Evolutionary conservation across 1,284 basidiomycete species (phyloP), one percentile per base, ranked within the genome.

Genomic region (Ustilago sp.): DNA sequence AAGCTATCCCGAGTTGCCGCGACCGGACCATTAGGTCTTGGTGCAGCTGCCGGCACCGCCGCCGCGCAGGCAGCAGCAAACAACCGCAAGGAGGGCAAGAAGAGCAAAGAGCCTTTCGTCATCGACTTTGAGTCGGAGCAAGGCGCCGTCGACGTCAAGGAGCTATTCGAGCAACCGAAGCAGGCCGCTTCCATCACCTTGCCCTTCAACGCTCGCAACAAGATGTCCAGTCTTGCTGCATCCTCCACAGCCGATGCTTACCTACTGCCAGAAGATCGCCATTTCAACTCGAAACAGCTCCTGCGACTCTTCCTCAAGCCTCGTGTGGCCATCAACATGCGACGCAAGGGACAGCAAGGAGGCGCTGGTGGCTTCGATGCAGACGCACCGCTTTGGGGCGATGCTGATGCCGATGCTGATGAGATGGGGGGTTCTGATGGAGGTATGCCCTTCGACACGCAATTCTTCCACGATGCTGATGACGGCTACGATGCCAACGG

Each of bases 401-500:
- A 93, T 79, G 93, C 93, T 17, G 94, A 94, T 7, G 68, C 41
- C 36, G 75, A 73, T 50, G 75, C 59, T 19, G 62, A 59, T n/a
- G 73, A 68, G 12, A 35, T 48, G 36, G 70, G 45, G 9, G 67
- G 52, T 12, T 66, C 55, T 11, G 74, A 76, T 50, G 75, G 70
- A n/a, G 65, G 71, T 17, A 74, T 78, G 67, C 95, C 94, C 0
- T 98, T 98, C 87, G 93, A 93, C 78, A 95, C 95, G 0, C 96
- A 98, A 83, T 97, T 98, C 89, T 98, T 98, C 90, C 92, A 95
- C 78, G 96, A 98, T 77, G 93, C 94, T 68, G 90, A 90, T 72
- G 93, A 95, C 79, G 94, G 72, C 28, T 75, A 71, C 35, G 78
- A 76, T 39, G 73, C 74, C 36, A 75, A 74, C 28, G 73, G 62